Evolutionary conservation across 495 filamentous ascomycete species (phyloP), one percentile per base, ranked within the genome.

Genomic region (Astrocystis sublimbata): DNA sequence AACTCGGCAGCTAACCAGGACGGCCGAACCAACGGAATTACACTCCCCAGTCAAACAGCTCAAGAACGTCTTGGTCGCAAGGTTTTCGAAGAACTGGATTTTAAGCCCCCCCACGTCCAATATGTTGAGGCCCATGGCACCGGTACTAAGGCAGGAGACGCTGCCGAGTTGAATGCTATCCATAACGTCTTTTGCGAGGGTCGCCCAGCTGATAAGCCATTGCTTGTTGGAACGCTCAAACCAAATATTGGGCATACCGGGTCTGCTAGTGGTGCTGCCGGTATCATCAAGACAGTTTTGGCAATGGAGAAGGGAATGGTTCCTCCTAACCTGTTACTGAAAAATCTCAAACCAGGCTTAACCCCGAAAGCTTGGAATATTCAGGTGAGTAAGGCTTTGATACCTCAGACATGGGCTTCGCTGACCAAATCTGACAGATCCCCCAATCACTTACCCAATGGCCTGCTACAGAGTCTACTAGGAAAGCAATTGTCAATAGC

Each of bases 241-340:
- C 72, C 75, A 0, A 80, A 81, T 36, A 71, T 83, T 33, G 80
- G 83, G 1, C 83, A 86, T 60, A 40, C 71, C 2, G 83, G 84
- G 65, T 78, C 71, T 1, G 65, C 73, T 0, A 72, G 71, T 47
- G 83, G 83, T 3, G 55, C 85, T 10, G 73, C 79, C 1, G 77
- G 74, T 0, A 41, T 86, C 0, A 76, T 86, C 41, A 86, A 86
- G 63, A 73, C 76, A 0, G 65, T 75, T 6, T 30, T 38, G n/a
- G 53, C 77, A 57, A 60, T 86, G 7, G 78, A 86, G 58, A 76
- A 73, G 40, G 77, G 74, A 13, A 33, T 70, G 38, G 72, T 80
- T 49, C 67, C 68, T 4, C 70, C 75, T 7, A 73, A 68, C 42
- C 55, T 78, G 5, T 63, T 71, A 21, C 73, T 85, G 46, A 68